A percentile compares a stretch with the other conserved stretches of the same genome.
phyloP scores from a whole-genome alignment of 1,139 yeast species.

The Zygoascus meyerae region DNA sequence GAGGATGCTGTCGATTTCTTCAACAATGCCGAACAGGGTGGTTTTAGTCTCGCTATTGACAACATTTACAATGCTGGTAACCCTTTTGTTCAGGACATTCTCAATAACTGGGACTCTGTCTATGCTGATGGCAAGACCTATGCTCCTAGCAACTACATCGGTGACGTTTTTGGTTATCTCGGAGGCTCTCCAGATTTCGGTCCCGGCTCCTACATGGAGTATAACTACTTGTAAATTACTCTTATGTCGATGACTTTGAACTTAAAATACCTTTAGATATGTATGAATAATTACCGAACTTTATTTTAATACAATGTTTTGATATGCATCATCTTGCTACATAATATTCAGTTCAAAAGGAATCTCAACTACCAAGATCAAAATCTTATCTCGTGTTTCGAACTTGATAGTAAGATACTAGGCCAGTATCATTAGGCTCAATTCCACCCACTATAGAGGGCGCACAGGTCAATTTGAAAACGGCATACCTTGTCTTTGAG shows the following conservation, averaged over 20 bases:
- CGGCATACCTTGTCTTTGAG: no score
- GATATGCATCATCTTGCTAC: no score
- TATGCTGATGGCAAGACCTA: slow-evolving; percentile 40
- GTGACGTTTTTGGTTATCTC: slow-evolving; percentile 53
- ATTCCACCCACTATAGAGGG: no score
- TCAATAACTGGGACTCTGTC: slow-evolving; percentile 47
- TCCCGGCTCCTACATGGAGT: slow-evolving; percentile 13
- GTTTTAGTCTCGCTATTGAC: slow-evolving; percentile 43
- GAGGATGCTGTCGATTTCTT: slow-evolving; percentile 46
- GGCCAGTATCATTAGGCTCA: no score
- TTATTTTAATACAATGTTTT: no score
- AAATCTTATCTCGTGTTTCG: no score
- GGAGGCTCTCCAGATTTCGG: slow-evolving; percentile 34
- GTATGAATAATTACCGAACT: no score
- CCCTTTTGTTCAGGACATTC: slow-evolving; percentile 51
- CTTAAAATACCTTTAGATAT: not conserved
- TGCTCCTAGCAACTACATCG: slow-evolving; percentile 49
- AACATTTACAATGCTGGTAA: slow-evolving; percentile 52
- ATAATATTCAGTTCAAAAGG: no score
- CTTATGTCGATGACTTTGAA: not conserved
- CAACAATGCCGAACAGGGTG: slow-evolving; percentile 48
- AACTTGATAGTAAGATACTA: no score
- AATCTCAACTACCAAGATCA: no score
- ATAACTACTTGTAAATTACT: slow-evolving; percentile 1
- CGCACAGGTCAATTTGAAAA: no score